A percentile compares a stretch with the other conserved stretches of the same genome.
phyloP scores from a whole-genome alignment of 257 asterid genomes.

The Osmanthus fragrans region DNA sequence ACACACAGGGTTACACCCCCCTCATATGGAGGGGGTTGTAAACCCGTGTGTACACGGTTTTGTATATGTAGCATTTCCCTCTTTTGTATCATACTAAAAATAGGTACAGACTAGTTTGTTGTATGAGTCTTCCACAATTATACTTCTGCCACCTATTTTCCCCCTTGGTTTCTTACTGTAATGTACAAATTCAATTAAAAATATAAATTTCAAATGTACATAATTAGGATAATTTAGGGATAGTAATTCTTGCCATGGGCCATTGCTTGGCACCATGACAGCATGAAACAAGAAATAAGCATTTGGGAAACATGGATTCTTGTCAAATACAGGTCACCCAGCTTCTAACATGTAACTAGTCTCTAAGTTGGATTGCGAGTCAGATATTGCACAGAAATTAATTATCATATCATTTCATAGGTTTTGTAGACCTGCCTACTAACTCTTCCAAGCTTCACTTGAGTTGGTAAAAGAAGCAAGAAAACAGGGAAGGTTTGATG shows the following conservation, averaged over 20 bases:
- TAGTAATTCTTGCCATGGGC: too few relatives aligned
- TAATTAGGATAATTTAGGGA: too few relatives aligned
- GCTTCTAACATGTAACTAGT: neutral
- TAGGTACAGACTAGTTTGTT: neutral
- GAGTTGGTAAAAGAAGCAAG: neutral
- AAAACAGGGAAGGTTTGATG: neutral
- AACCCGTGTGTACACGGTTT: too few relatives aligned
- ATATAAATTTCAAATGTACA: neutral
- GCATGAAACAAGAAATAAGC: too few relatives aligned
- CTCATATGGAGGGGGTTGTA: too few relatives aligned
- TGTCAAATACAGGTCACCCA: neutral
- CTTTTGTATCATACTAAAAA: neutral
- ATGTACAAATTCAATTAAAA: neutral
- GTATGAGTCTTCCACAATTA: neutral
- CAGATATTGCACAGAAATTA: neutral
- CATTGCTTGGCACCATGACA: too few relatives aligned
- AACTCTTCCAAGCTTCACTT: neutral
- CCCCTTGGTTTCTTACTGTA: neutral
- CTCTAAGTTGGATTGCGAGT: neutral
- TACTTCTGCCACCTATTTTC: neutral
- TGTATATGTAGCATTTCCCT: too few relatives aligned
- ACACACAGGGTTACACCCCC: too few relatives aligned
- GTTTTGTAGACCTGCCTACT: neutral
- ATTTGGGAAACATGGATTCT: too few relatives aligned
- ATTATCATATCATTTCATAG: neutral